Evolutionary conservation across 2,329 filamentous ascomycete genomes (phyloP).

Genomic region (Pseudonectria foliicola): DNA sequence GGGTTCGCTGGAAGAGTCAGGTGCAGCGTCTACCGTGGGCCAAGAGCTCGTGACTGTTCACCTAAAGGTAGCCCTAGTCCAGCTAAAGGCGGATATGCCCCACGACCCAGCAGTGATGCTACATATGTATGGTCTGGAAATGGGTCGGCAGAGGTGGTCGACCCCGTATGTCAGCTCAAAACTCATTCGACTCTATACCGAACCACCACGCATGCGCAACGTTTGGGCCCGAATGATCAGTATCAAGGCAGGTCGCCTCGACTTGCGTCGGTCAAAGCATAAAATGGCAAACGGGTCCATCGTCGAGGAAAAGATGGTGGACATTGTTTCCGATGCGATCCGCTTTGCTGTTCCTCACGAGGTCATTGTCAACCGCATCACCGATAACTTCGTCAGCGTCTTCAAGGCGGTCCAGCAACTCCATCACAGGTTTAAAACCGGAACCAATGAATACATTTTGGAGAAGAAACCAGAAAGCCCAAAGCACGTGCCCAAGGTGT

Average conservation of each 20-base stretch:
- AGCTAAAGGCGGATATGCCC: slow-evolving; percentile 84
- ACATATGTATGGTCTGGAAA: slow-evolving; percentile 75
- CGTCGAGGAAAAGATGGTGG: slow-evolving; percentile 72
- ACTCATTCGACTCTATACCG: slow-evolving; percentile 77
- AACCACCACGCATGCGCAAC: slow-evolving; percentile 72
- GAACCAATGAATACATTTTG: slow-evolving; percentile 80
- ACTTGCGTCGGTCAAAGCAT: slow-evolving; percentile 69
- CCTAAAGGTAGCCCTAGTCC: slow-evolving; percentile 71
- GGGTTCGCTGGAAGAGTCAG: slow-evolving; percentile 23
- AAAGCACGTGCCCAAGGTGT: slow-evolving; percentile 80
- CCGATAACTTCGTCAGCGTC: slow-evolving; percentile 89
- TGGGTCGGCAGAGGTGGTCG: slow-evolving; percentile 80
- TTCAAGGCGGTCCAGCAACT: slow-evolving; percentile 83
- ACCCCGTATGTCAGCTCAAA: slow-evolving; percentile 72
- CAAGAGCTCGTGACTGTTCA: slow-evolving; percentile 74
- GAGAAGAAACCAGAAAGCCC: slow-evolving; percentile 79
- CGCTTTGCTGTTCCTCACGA: slow-evolving; percentile 86
- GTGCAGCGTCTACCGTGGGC: slow-evolving; percentile 25
- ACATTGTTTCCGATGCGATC: slow-evolving; percentile 78
- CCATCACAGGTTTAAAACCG: slow-evolving; percentile 86
- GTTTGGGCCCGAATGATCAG: slow-evolving; percentile 85
- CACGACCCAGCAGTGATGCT: slow-evolving; percentile 87
- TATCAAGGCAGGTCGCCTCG: slow-evolving; percentile 72
- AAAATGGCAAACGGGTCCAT: slow-evolving; percentile 53
- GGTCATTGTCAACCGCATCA: slow-evolving; percentile 78